A percentile compares a stretch with the other conserved stretches of the same genome.
Conservation (phyloP, 805 yeast genomes). For the Starmerella kuoi region DNA sequence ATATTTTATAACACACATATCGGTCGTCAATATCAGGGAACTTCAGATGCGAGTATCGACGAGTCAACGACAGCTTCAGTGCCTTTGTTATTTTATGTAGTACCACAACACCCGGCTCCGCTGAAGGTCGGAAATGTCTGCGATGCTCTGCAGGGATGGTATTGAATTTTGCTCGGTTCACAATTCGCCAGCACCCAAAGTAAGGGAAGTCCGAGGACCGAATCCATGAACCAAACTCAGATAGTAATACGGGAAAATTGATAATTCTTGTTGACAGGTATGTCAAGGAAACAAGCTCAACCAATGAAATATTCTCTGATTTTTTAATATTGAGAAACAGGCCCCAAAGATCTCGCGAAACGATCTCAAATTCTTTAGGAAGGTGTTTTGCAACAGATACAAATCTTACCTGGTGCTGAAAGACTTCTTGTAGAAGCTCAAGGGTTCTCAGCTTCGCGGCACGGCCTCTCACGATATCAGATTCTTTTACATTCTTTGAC, state of each 20-base stretch:
- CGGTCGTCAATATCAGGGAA: conserved; percentile 5
- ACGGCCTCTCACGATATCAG: conserved; percentile 7
- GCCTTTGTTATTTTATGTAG: conserved; percentile 4
- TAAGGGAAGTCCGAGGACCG: conserved; percentile 9
- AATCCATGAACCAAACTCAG: conserved; percentile 14
- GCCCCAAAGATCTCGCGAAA: conserved; percentile 13
- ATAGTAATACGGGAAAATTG: conserved; percentile 7
- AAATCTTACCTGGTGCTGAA: conserved; percentile 12
- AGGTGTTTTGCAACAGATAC: conserved; percentile 3
- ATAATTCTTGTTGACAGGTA: conserved; percentile 12
- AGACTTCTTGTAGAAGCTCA: conserved; percentile 10
- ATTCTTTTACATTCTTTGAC: not conserved
- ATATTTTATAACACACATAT: conserved; percentile 9
- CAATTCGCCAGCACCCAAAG: conserved; percentile 4
- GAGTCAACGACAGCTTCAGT: not conserved
- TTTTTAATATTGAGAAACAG: conserved; percentile 5
- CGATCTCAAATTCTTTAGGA: conserved; percentile 3
- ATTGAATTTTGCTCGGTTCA: conserved; percentile 1
- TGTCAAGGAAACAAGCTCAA: conserved; percentile 8
- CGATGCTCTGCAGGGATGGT: conserved; percentile 9
- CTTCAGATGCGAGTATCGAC: not conserved
- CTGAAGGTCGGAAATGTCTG: conserved; percentile 6
- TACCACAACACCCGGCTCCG: conserved; percentile 3
- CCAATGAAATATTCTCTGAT: conserved; percentile 7
- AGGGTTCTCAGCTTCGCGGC: conserved; percentile 5